Evolutionary conservation across 2,329 filamentous ascomycete species (phyloP).

Genomic region (Ophiostoma himal-ulmi): DNA sequence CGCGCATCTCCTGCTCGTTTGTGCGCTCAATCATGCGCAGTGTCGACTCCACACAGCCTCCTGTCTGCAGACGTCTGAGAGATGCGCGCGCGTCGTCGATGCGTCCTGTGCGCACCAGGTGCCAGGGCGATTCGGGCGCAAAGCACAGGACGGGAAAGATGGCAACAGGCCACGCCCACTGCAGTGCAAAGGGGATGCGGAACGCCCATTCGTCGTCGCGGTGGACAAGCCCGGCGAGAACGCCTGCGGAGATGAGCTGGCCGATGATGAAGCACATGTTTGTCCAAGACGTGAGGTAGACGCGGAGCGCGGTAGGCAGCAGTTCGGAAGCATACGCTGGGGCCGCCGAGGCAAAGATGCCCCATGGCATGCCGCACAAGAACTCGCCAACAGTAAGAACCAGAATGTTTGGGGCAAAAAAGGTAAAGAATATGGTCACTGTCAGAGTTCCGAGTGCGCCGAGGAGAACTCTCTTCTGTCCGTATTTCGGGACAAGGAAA

Average conservation of each 20-base stretch:
- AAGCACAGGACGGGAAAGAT: slow-evolving; percentile 33
- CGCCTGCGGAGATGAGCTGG: slow-evolving; percentile 33
- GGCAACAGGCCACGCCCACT: not conserved
- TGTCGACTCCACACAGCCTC: slow-evolving; percentile 19
- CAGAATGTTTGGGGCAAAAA: slow-evolving; percentile 39
- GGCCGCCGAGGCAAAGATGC: slow-evolving; percentile 37
- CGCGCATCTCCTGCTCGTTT: slow-evolving; percentile 39
- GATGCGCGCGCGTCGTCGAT: slow-evolving; percentile 32
- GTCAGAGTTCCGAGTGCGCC: slow-evolving; percentile 36
- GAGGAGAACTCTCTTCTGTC: slow-evolving; percentile 42
- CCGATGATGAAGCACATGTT: slow-evolving; percentile 47
- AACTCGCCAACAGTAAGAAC: slow-evolving; percentile 41
- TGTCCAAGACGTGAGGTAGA: slow-evolving; percentile 41
- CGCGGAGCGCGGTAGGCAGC: slow-evolving; percentile 33
- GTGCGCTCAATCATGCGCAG: slow-evolving; percentile 43
- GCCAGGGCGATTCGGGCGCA: slow-evolving; percentile 46
- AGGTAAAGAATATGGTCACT: slow-evolving; percentile 42
- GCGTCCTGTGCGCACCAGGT: slow-evolving; percentile 38
- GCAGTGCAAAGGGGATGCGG: slow-evolving; percentile 29
- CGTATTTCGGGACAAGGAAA: slow-evolving; percentile 40
- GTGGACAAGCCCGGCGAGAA: slow-evolving; percentile 37
- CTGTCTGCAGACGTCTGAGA: slow-evolving; percentile 32
- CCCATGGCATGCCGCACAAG: slow-evolving; percentile 38
- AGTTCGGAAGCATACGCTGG: slow-evolving; percentile 36
- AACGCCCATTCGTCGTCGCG: slow-evolving; percentile 38